Evolutionary conservation across 768 basidiomycete genomes (phyloP), one percentile per base, ranked within the genome.

Genomic region (Guyanaporus albipodus): DNA sequence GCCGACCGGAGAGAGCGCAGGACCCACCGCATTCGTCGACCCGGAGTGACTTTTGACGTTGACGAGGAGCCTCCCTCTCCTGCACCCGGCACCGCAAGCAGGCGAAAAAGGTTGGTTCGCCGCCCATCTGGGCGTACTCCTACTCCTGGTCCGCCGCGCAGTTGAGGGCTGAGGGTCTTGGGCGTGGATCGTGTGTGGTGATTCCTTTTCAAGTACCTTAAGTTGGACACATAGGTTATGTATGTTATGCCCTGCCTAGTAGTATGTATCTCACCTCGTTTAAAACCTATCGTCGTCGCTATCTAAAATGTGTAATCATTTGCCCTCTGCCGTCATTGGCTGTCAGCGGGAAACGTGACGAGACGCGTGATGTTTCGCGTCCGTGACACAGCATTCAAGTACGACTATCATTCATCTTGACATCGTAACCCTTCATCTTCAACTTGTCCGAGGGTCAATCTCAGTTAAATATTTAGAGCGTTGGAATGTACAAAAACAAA

Each of bases 1-100:
- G 74, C 74, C 17, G 75, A 75, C 42, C 61, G 70, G 35, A 61
- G 63, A 43, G 72, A 67, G 15, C 69, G 73, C 15, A 60, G 59
- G 36, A 66, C 57, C 31, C 68, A 71, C 34, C 68, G 55, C 7
- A 54, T 78, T 46, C 71, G 72, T 38, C 74, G 79, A 33, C 83
- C 83, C 18, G 83, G 83, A 7, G 82, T 85, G 22, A 81, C 82
- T 1, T 83, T 83, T 56, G 80, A 82, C 56, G 69, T 83, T 5
- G 74, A 61, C 15, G 81, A 83, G 55, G 78, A 80, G 52, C 70
- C 71, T 18, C 67, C 66, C 8, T 74, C 77, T 21, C 77, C 66
- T 11, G 51, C 58, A 19, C 52, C 62, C 36, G 62, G 66, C 19
- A 18, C 56, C 17, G 8, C 34, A 12, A 56, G 31, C 38, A 63